Evolutionary conservation across 768 basidiomycete genomes (phyloP).

Genomic region (Lentinula sp.): DNA sequence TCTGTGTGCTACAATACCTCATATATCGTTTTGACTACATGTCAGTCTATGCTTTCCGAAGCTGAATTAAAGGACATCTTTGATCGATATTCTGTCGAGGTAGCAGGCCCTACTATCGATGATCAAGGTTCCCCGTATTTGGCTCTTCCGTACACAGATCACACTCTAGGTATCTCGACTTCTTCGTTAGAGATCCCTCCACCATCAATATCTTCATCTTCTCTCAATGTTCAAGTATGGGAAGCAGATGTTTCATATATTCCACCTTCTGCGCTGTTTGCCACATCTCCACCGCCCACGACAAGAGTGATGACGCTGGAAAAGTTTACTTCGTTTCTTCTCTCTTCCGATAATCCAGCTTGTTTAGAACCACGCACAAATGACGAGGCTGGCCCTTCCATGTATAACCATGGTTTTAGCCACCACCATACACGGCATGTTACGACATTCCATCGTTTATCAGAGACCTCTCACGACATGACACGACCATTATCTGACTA

Average conservation of each 20-base stretch:
- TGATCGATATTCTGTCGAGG: slow-evolving; percentile 23
- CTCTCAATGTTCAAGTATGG: not conserved
- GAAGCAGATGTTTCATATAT: not conserved
- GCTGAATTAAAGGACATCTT: slow-evolving; percentile 30
- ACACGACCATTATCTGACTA: slow-evolving; percentile 83
- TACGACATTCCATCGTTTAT: slow-evolving; percentile 9
- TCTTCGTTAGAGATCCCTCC: slow-evolving; percentile 6
- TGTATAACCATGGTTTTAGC: not conserved
- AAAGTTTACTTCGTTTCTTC: slow-evolving; percentile 55
- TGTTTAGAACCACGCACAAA: slow-evolving; percentile 11
- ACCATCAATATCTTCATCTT: not conserved
- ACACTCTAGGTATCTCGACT: not conserved
- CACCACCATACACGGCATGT: slow-evolving; percentile 23
- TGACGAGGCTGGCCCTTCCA: not conserved
- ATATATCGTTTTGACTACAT: not conserved
- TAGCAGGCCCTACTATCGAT: not conserved
- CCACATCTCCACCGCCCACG: slow-evolving; percentile 1
- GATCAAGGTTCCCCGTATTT: slow-evolving; percentile 2
- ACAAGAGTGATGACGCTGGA: slow-evolving; percentile 33
- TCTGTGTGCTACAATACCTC: not conserved
- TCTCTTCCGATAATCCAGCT: slow-evolving; percentile 49
- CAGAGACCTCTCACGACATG: slow-evolving; percentile 75
- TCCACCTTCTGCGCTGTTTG: slow-evolving; percentile 7
- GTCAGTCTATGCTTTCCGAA: slow-evolving; percentile 25
- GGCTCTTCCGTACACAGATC: slow-evolving; percentile 1